Percentiles rank a stretch among this genome's conserved stretches.
phyloP scores from a whole-genome alignment of 2,329 filamentous ascomycete species.

The Blastomyces emzantsi region DNA sequence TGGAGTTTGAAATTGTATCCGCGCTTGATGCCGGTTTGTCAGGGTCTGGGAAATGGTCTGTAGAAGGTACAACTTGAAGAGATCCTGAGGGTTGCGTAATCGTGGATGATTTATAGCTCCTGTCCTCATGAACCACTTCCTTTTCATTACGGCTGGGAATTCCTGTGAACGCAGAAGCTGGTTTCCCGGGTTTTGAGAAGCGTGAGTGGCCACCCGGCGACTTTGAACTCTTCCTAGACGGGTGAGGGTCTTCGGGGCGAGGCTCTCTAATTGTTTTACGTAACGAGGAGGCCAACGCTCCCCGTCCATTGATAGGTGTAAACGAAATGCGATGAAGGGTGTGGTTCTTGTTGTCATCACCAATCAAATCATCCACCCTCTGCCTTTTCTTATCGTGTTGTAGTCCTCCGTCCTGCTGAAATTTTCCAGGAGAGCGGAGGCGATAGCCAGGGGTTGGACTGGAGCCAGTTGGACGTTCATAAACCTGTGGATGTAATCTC shows the following conservation, averaged over 20 bases:
- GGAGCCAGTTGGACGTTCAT: conserved; percentile 8
- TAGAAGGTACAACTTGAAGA: conserved; percentile 27
- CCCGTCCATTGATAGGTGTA: conserved; percentile 1
- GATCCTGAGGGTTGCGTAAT: conserved; percentile 18
- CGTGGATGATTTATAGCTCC: neutral
- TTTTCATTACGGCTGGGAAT: conserved; percentile 2
- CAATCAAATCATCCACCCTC: neutral
- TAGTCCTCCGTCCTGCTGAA: neutral
- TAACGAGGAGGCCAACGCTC: neutral
- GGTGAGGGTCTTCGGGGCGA: neutral
- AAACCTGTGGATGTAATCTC: neutral
- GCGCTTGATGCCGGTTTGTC: conserved; percentile 13
- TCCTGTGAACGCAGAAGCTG: conserved; percentile 3
- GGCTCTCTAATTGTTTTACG: neutral
- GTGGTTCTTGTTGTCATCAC: neutral
- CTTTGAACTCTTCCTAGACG: neutral
- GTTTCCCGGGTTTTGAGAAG: conserved; percentile 3
- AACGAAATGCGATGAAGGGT: neutral
- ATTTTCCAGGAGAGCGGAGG: neutral
- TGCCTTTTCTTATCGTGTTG: neutral
- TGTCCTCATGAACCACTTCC: neutral
- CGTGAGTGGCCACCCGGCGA: neutral
- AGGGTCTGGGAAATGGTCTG: conserved; percentile 29
- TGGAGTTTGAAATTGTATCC: conserved; percentile 9
- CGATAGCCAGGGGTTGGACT: conserved; percentile 15